Percentiles rank a stretch among this genome's conserved stretches.
Evolutionary conservation across 1,139 yeast species (phyloP).

Genomic region (Torulaspora globosa): DNA sequence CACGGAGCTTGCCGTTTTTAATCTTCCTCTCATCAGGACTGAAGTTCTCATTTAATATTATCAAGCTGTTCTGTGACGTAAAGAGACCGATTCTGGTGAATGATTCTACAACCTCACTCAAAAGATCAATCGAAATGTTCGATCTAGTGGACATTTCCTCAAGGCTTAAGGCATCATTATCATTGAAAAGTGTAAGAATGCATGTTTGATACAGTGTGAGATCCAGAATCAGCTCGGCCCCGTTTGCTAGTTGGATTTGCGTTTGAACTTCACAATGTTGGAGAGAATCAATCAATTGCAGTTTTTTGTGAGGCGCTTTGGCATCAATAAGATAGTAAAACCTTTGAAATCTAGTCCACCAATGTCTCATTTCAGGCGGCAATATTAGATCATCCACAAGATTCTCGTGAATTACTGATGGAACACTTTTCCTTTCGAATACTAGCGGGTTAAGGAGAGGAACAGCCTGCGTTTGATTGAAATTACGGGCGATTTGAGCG

Average conservation of each 20-base stretch:
- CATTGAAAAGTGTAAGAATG: slow-evolving; percentile 29
- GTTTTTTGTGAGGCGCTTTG: slow-evolving; percentile 17
- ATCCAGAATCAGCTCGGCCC: slow-evolving; percentile 20
- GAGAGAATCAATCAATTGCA: slow-evolving; percentile 23
- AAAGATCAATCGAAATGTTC: slow-evolving; percentile 11
- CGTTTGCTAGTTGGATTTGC: slow-evolving; percentile 18
- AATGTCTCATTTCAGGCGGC: slow-evolving; percentile 20
- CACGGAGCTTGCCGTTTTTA: slow-evolving; percentile 24
- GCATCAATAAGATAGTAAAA: slow-evolving; percentile 18
- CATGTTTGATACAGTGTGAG: slow-evolving; percentile 31
- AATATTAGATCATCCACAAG: slow-evolving; percentile 13
- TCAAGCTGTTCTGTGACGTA: slow-evolving; percentile 6
- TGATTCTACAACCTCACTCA: slow-evolving; percentile 22
- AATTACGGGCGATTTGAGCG: slow-evolving; percentile 7
- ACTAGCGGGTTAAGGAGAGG: slow-evolving; percentile 17
- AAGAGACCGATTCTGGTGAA: slow-evolving; percentile 22
- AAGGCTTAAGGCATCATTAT: slow-evolving; percentile 15
- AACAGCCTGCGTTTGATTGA: slow-evolving; percentile 1
- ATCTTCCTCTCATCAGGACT: slow-evolving; percentile 23
- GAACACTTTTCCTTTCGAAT: slow-evolving; percentile 24
- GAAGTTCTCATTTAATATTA: slow-evolving; percentile 21
- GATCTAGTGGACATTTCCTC: slow-evolving; percentile 13
- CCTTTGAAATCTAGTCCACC: slow-evolving; percentile 30
- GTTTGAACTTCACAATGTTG: slow-evolving; percentile 34
- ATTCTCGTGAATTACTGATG: slow-evolving; percentile 18